phyloP scores from a whole-genome alignment of 2,329 filamentous ascomycete species.

The Diplodia corticola region DNA sequence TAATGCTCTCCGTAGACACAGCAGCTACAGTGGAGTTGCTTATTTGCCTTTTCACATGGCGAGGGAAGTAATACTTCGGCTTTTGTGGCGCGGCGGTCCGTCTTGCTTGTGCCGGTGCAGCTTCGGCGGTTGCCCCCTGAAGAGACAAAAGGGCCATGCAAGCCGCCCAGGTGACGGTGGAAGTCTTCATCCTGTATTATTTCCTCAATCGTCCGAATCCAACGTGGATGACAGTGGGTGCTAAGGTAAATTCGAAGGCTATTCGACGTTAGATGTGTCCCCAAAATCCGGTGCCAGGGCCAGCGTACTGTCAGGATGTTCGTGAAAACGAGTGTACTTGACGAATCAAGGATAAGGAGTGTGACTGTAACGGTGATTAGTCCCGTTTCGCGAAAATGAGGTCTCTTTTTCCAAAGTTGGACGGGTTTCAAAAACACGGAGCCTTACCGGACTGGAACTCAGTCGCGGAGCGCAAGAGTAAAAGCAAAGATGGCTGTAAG shows the following conservation, averaged over 20 bases:
- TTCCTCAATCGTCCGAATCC: slow-evolving; percentile 17
- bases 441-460: slow-evolving; percentile 40
- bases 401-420: not conserved
- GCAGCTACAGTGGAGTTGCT: slow-evolving; percentile 38
- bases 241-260: slow-evolving; percentile 6
- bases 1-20: not conserved
- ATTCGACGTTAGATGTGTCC: not conserved
- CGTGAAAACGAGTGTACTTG: slow-evolving; percentile 55
- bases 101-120: slow-evolving; percentile 47
- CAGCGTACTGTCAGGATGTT: slow-evolving; percentile 35
- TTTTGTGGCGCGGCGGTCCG: slow-evolving; percentile 30
- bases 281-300: not conserved
- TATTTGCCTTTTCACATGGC: slow-evolving; percentile 43
- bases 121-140: slow-evolving; percentile 49
- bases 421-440: not conserved
- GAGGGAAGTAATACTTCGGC: slow-evolving; percentile 52
- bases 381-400: not conserved
- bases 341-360: slow-evolving; percentile 46
- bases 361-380: slow-evolving; percentile 26
- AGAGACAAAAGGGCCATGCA: slow-evolving; percentile 48
- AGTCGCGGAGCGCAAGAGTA: slow-evolving; percentile 34
- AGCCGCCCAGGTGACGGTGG: slow-evolving; percentile 48
- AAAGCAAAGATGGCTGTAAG: slow-evolving; percentile 9
- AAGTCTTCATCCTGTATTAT: slow-evolving; percentile 46
- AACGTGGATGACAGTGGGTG: slow-evolving; percentile 3